A percentile compares a stretch with the other conserved stretches of the same genome.
phyloP scores from a whole-genome alignment of 352 stramenopile genomes.

The Blastocystis sp. region DNA sequence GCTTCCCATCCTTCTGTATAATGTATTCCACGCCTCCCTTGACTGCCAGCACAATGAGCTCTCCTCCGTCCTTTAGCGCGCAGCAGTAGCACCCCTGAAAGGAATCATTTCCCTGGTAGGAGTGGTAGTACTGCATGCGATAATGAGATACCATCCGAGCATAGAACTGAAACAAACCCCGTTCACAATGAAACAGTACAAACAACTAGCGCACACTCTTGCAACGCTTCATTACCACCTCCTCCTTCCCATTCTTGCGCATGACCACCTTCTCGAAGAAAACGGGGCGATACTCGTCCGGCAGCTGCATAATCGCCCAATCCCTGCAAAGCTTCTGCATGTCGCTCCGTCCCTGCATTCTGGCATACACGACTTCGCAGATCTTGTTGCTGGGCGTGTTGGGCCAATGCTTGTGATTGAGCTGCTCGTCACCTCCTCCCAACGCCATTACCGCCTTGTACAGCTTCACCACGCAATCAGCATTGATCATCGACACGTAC shows the following conservation, averaged over 20 bases:
- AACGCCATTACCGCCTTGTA: conserved; percentile 57
- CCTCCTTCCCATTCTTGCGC: conserved; percentile 39
- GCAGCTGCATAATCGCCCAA: conserved; percentile 60
- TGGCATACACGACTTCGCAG: conserved; percentile 93
- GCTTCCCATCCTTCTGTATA: conserved; percentile 11
- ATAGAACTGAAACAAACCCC: conserved; percentile 2
- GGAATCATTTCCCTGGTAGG: conserved; percentile 6
- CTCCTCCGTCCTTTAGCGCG: conserved; percentile 13
- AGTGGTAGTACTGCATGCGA: conserved; percentile 45
- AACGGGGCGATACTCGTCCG: conserved; percentile 56
- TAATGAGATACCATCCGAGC: not conserved
- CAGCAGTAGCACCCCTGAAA: conserved; percentile 22
- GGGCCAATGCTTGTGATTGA: conserved; percentile 80
- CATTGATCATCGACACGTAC: conserved; percentile 97
- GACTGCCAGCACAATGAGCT: conserved; percentile 8
- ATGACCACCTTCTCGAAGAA: conserved; percentile 42
- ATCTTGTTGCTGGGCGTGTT: conserved; percentile 99
- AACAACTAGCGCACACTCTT: conserved; percentile 9
- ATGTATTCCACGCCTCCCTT: conserved; percentile 40
- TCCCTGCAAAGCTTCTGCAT: conserved; percentile 55
- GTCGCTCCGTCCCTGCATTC: conserved; percentile 78
- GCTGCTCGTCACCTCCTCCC: conserved; percentile 1
- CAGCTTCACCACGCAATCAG: conserved; percentile 70
- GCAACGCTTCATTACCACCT: conserved; percentile 58
- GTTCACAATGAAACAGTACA: not conserved